Evolutionary conservation across 1,139 yeast species (phyloP).

Genomic region (Nakaseomyces sp.): DNA sequence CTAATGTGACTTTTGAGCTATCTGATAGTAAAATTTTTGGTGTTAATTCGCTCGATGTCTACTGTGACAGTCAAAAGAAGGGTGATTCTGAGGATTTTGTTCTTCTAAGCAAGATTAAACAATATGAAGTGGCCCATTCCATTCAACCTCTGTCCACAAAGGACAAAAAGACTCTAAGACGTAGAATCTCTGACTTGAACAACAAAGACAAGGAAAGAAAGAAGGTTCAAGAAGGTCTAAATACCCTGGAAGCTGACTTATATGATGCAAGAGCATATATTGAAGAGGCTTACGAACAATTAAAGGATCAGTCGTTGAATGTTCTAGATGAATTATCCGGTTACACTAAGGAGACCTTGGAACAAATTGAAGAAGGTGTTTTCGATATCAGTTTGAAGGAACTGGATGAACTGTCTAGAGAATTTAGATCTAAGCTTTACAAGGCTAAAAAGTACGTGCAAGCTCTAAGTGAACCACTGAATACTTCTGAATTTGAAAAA

Average conservation of each 20-base stretch:
- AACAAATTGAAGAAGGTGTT: conserved; percentile 75
- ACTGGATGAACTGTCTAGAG: conserved; percentile 30
- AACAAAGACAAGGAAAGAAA: conserved; percentile 41
- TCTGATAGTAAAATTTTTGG: conserved; percentile 45
- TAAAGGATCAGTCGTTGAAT: conserved; percentile 33
- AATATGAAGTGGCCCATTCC: conserved; percentile 7
- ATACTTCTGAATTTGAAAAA: conserved; percentile 33
- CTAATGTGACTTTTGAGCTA: conserved; percentile 40
- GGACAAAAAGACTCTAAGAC: background rate
- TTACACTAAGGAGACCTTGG: conserved; percentile 44
- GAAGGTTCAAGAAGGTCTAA: conserved; percentile 42
- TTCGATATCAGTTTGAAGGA: conserved; percentile 42
- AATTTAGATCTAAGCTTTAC: conserved; percentile 25
- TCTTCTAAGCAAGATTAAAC: background rate
- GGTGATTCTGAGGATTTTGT: background rate
- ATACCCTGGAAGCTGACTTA: conserved; percentile 48
- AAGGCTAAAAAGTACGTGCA: conserved; percentile 31
- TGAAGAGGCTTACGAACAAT: conserved; percentile 41
- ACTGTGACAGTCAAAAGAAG: conserved; percentile 29
- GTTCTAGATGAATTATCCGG: conserved; percentile 34
- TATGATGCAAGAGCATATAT: conserved; percentile 46
- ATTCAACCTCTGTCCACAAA: background rate
- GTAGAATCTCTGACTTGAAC: conserved; percentile 8
- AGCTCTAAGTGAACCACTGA: conserved; percentile 33
- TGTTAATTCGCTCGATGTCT: conserved; percentile 36